phyloP scores from a whole-genome alignment of 2,329 filamentous ascomycete genomes.

The Scedosporium minutisporum region DNA sequence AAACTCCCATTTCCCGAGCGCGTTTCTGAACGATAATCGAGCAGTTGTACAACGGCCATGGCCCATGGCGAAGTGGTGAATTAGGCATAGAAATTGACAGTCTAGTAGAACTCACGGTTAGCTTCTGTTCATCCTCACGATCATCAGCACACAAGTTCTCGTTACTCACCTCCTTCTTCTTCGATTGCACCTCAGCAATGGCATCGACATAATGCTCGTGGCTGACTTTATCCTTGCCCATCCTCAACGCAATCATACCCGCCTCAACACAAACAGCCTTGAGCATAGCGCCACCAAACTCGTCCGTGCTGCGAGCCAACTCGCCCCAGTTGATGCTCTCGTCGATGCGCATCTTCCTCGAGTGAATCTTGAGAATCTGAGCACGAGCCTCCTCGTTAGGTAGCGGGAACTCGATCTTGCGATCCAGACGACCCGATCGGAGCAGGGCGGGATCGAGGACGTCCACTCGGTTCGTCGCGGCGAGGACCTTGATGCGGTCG shows the following conservation, averaged over 20 bases:
- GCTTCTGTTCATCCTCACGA: not conserved
- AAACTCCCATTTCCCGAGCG: not conserved
- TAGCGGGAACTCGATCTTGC: slow-evolving; percentile 96
- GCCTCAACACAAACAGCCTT: slow-evolving; percentile 99
- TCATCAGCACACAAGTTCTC: not conserved
- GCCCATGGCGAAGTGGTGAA: slow-evolving; percentile 3
- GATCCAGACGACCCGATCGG: slow-evolving; percentile 82
- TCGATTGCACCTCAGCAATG: slow-evolving; percentile 86
- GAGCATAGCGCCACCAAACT: slow-evolving; percentile 94
- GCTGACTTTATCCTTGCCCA: slow-evolving; percentile 90
- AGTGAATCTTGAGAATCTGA: slow-evolving; percentile 96
- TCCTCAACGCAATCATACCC: slow-evolving; percentile 94
- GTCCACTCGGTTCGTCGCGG: slow-evolving; percentile 89
- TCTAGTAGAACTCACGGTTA: slow-evolving; percentile 24
- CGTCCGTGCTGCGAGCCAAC: slow-evolving; percentile 89
- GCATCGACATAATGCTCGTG: slow-evolving; percentile 99
- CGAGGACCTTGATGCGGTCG: slow-evolving; percentile 91
- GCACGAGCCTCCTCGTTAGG: slow-evolving; percentile 96
- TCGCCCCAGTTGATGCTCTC: slow-evolving; percentile 92
- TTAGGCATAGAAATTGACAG: slow-evolving; percentile 48
- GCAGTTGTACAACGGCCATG: not conserved
- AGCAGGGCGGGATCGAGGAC: slow-evolving; percentile 87
- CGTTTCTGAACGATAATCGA: not conserved
- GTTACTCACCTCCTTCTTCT: slow-evolving; percentile 77
- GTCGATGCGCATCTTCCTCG: slow-evolving; percentile 95